Evolutionary conservation across 805 yeast genomes (phyloP), one percentile per base, ranked within the genome.

Genomic region (Suhomyces prunicola): DNA sequence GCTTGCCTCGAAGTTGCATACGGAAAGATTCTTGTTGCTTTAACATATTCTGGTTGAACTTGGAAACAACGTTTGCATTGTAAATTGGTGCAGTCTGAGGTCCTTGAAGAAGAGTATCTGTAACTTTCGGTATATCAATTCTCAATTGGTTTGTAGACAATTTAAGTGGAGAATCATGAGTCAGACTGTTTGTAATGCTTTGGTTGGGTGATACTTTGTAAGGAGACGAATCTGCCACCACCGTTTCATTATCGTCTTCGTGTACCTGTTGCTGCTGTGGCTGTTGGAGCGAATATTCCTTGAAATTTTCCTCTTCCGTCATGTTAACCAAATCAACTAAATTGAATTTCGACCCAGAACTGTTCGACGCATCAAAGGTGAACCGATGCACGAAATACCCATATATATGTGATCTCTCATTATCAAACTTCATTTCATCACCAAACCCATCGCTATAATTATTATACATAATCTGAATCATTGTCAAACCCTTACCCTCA

Each of bases 151-250:
- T 46, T 41, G 51, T 22, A 9, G 52, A 35, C 1, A 59, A 51
- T 35, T 52, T 54, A 33, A 60, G 52, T 2, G 66, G 64, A 24
- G 64, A 56, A 12, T 51, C 57, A 24, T 44, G 44, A 24, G 13
- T 13, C 7, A 24, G n/a, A 13, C 50, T 33, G 2, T 29, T 27
- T 5, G 42, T 33, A 2, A n/a, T 35, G 22, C 29, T 44, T 27
- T 44, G 42, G n/a, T 48, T 48, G 0, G 72, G 69, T 5, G 71
- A 63, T 1, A 60, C 44, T 50, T 64, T 66, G 13, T 57, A 55
- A 0, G 79, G 79, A 6, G 78, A 74, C 2, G 78, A 69, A 46
- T 72, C 70, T 1, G 76, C 79, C 9, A 73, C 46, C 6, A 73
- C 75, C 1, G 79, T 74, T 44, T 68, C 77, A 52, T 72, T 72